Percentiles rank a stretch among this genome's conserved stretches.
Evolutionary conservation across 2,329 filamentous ascomycete species (phyloP).

Genomic region (Pseudopithomyces chartarum): DNA sequence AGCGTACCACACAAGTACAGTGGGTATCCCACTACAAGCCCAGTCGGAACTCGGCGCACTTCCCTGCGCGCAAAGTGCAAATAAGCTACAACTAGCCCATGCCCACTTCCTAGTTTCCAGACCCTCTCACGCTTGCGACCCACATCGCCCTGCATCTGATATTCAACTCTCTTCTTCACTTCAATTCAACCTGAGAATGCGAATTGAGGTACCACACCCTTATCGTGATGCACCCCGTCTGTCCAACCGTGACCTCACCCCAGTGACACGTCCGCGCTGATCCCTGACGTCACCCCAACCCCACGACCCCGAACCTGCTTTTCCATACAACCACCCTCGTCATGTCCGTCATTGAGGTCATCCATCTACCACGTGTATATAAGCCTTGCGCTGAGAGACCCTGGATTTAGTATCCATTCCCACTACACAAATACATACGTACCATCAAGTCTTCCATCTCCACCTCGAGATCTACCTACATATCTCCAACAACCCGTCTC

Average conservation of each 20-base stretch:
- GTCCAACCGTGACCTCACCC: slow-evolving; percentile 20
- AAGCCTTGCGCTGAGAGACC: slow-evolving; percentile 1
- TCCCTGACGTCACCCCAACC: slow-evolving; percentile 20
- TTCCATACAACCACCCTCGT: slow-evolving; percentile 6
- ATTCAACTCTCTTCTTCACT: background rate
- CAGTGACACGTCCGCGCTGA: slow-evolving; percentile 10
- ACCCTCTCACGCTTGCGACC: background rate
- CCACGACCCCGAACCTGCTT: slow-evolving; percentile 18
- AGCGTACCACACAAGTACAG: background rate
- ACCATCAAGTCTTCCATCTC: background rate
- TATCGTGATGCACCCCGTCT: background rate
- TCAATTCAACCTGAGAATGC: background rate
- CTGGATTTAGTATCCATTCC: too few species aligned
- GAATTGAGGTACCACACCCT: background rate
- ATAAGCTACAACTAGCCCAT: slow-evolving; percentile 28
- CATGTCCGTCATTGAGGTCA: background rate
- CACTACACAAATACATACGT: background rate
- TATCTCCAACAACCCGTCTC: slow-evolving; percentile 3
- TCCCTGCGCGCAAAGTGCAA: slow-evolving; percentile 11
- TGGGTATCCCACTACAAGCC: background rate
- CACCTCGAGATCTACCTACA: background rate
- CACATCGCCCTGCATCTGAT: slow-evolving; percentile 1
- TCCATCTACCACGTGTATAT: slow-evolving; percentile 11
- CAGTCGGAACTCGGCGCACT: slow-evolving; percentile 13
- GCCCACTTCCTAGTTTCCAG: slow-evolving; percentile 7